A percentile compares a stretch with the other conserved stretches of the same genome.
Evolutionary conservation across 331 rosid species (phyloP).

Genomic region (Erythrophleum ivorense): DNA sequence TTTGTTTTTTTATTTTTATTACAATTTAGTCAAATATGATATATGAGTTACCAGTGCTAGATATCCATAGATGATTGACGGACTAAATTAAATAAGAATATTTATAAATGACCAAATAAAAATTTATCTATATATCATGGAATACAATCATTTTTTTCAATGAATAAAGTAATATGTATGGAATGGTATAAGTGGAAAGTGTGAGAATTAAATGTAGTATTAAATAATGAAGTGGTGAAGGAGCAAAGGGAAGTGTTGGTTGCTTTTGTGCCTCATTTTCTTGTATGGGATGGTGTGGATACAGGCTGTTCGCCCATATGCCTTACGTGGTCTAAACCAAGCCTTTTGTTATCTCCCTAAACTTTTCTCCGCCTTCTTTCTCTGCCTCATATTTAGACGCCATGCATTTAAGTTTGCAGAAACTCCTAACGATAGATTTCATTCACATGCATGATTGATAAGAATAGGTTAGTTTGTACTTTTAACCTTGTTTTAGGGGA

Average conservation of each 20-base stretch:
- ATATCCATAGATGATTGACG: neutral
- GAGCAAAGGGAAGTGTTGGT: conserved; percentile 44
- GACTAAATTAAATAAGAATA: too few relatives aligned
- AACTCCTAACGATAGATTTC: neutral
- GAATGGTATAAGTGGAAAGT: neutral
- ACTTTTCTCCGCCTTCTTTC: neutral
- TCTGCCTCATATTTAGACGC: neutral
- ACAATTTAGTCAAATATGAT: too few relatives aligned
- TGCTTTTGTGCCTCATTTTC: conserved; percentile 45
- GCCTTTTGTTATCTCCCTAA: conserved; percentile 42
- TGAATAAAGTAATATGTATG: too few relatives aligned
- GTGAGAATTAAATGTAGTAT: conserved; percentile 25
- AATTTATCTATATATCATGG: too few relatives aligned
- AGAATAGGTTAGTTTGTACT: neutral
- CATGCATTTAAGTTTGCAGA: neutral
- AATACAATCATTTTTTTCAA: neutral
- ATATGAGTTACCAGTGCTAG: too few relatives aligned
- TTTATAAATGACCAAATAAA: too few relatives aligned
- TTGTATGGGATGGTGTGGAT: conserved; percentile 43
- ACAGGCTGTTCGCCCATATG: conserved; percentile 26
- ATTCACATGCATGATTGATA: neutral
- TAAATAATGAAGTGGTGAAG: conserved; percentile 39
- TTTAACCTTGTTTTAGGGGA: neutral
- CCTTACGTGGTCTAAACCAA: conserved; percentile 57
- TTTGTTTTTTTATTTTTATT: too few relatives aligned